Base-by-base conservation (phyloP, 805 yeast species). In the Candida verbasci region DNA sequence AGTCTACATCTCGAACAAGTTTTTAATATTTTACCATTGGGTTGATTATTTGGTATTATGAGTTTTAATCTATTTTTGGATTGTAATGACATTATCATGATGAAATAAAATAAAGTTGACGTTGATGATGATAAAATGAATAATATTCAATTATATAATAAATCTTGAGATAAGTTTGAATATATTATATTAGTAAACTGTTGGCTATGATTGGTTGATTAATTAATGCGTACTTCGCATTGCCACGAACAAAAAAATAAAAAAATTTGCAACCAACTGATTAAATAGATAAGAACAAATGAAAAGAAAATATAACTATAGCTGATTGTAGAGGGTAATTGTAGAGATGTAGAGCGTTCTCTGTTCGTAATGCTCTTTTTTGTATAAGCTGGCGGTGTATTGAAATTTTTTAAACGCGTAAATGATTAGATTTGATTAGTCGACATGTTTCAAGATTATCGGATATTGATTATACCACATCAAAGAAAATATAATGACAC, bases 1-100 rank as follows among this genome's bases (percentile, higher is more conserved):
- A 74, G 74, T 24, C 86, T 65, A 53, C 87, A 81, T 22, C 82
- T 62, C 4, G 72, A 65, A 50, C 87, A 81, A 9, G 84, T 73
- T 46, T 78, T 78, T 29, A 77, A 42, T 8, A 55, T 48, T 36
- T 54, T 56, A 6, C 39, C 40, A 12, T 23, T 12, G 5, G 25
- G 18, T 14, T 31, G 32, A 6, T 33, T 24, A 10, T 41, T 40
- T 7, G 48, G 47, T 17, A 43, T 42, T 8, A 47, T 42, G 24
- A 48, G 30, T 20, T 36, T 40, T 15, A 45, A 32, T 16, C 47
- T 38, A 28, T 38, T 41, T 34, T 42, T 41, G 29, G 37, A 39
- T 15, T 43, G 48, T 29, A 44, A 24, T n/a, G 49, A 40, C 51
- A 47, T 47, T 30, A 40, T 40, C 45, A 42, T 41, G 17, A 21